Conservation (phyloP, 371 early-diverging fungal species). For the Nematocida major region DNA sequence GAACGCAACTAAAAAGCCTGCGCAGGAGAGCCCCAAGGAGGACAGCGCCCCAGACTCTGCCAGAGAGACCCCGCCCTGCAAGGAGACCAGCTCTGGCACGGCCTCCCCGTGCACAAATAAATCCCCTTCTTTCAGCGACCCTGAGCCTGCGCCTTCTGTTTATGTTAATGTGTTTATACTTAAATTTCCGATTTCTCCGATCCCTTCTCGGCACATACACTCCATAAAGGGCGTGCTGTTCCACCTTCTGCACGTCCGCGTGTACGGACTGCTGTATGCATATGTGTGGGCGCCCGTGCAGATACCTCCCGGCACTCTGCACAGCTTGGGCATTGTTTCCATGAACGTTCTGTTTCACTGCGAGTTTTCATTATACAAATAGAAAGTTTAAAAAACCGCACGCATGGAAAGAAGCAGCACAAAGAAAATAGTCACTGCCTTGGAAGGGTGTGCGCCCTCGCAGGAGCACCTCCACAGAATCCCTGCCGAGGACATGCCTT, state of each 20-base stretch:
- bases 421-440: background rate
- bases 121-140: no score
- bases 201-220: background rate
- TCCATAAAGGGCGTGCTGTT: background rate
- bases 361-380: background rate
- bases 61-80: no score
- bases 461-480: conserved; percentile 2
- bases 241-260: background rate
- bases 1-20: background rate
- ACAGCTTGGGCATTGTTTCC: background rate
- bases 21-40: no score
- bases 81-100: background rate
- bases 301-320: background rate
- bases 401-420: background rate
- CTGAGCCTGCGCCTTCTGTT: no score
- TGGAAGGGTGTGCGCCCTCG: background rate
- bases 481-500: conserved; percentile 1
- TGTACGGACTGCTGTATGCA: background rate
- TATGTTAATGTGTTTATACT: background rate
- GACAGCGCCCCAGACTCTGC: background rate
- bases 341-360: conserved; percentile 8
- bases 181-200: background rate
- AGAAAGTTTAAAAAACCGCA: background rate
- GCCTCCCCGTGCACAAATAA: no score
- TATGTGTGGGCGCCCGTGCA: background rate